These are phyloP conservation scores for Amanita rubescens DNA, from an alignment of 768 basidiomycete species.

Conservation along the genomic window DNA sequence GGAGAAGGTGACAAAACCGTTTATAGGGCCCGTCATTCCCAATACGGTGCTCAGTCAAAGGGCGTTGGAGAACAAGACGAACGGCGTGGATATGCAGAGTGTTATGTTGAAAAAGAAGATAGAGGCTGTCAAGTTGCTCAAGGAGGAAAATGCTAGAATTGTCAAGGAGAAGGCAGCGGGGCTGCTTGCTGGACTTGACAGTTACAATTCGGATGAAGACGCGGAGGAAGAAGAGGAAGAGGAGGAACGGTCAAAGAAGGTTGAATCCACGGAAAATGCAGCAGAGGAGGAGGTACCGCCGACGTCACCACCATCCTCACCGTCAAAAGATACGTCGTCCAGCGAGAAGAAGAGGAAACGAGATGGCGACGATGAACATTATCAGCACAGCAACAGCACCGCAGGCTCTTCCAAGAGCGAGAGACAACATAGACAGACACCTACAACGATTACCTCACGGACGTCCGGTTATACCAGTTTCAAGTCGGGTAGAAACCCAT, in stretches of 20 bases:
- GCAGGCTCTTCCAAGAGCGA: neutral
- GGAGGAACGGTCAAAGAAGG: neutral
- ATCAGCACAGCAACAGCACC: no score
- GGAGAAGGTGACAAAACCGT: slow-evolving; percentile 39
- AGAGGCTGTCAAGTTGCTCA: slow-evolving; percentile 30
- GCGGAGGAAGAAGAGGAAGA: neutral
- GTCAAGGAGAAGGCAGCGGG: slow-evolving; percentile 13
- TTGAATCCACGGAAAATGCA: neutral
- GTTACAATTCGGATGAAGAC: slow-evolving; percentile 12
- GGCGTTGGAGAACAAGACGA: slow-evolving; percentile 15
- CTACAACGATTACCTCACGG: neutral
- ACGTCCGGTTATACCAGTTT: neutral
- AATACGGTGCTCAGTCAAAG: slow-evolving; percentile 27
- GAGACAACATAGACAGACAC: neutral
- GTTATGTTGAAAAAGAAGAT: slow-evolving; percentile 47
- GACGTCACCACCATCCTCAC: neutral
- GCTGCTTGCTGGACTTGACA: slow-evolving; percentile 9
- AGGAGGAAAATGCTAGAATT: neutral
- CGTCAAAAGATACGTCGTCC: neutral
- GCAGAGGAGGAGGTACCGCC: neutral
- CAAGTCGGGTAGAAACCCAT: slow-evolving; percentile 4
- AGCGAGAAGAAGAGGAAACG: slow-evolving; percentile 5
- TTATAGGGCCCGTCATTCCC: slow-evolving; percentile 65
- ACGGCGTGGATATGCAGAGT: slow-evolving; percentile 44
- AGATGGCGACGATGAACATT: slow-evolving; percentile 18